Evolutionary conservation across 345 rosid genomes (phyloP).

Genomic region (Ricinus communis): DNA sequence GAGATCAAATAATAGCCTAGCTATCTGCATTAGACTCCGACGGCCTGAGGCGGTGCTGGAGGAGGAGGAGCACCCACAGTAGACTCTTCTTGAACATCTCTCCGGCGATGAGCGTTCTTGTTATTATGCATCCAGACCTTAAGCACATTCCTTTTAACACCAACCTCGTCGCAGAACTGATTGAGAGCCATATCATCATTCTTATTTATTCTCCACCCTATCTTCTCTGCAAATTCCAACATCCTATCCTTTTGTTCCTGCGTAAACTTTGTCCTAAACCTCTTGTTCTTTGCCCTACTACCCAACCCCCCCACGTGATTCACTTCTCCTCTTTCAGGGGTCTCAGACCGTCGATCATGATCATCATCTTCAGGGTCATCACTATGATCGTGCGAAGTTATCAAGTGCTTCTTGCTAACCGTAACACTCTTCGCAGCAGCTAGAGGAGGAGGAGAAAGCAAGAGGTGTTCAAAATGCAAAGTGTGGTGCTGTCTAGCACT

Average conservation of each 20-base stretch:
- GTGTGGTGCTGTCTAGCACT: conserved; percentile 8
- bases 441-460: conserved; percentile 18
- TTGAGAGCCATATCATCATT: conserved; percentile 19
- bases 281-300: conserved; percentile 18
- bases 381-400: not conserved
- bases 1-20: too few relatives aligned
- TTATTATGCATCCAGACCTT: conserved; percentile 36
- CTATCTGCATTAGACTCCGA: not conserved
- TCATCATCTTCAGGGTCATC: conserved; percentile 4
- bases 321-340: conserved; percentile 28
- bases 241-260: conserved; percentile 28
- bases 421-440: not conserved
- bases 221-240: conserved; percentile 26
- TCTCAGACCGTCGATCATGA: conserved; percentile 28
- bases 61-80: not conserved
- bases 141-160: conserved; percentile 25
- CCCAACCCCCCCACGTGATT: conserved; percentile 12
- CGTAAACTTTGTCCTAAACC: conserved; percentile 31
- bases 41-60: conserved; percentile 4
- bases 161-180: conserved; percentile 23
- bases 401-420: not conserved
- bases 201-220: conserved; percentile 27
- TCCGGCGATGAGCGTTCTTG: conserved; percentile 21
- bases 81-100: not conserved
- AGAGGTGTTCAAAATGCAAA: conserved; percentile 3